Evolutionary conservation across 2,329 filamentous ascomycete genomes (phyloP).

Genomic region (Neopestalotiopsis sp.): DNA sequence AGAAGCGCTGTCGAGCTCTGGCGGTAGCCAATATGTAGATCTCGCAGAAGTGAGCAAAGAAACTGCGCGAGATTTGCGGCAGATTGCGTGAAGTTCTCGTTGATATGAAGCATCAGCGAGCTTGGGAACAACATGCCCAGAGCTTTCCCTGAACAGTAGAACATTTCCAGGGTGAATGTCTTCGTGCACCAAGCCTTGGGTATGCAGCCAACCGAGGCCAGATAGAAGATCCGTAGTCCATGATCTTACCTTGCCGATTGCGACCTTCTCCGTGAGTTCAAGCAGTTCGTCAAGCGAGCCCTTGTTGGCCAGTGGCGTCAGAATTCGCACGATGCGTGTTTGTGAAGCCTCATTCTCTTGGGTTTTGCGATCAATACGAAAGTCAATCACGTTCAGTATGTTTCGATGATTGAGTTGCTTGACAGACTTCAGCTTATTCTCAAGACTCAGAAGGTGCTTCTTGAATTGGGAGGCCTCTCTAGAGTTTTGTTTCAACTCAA

Average conservation of each 20-base stretch:
- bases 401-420: slow-evolving; percentile 79
- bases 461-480: slow-evolving; percentile 71
- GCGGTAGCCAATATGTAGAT: slow-evolving; percentile 83
- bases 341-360: slow-evolving; percentile 43
- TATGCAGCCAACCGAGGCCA: slow-evolving; percentile 85
- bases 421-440: slow-evolving; percentile 75
- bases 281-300: slow-evolving; percentile 84
- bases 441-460: slow-evolving; percentile 76
- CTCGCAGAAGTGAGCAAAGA: slow-evolving; percentile 65
- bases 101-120: slow-evolving; percentile 77
- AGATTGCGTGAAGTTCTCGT: slow-evolving; percentile 67
- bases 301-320: slow-evolving; percentile 80
- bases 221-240: slow-evolving; percentile 95
- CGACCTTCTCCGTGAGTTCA: slow-evolving; percentile 76
- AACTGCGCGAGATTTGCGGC: slow-evolving; percentile 55
- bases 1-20: slow-evolving; percentile 71
- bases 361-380: slow-evolving; percentile 70
- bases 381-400: slow-evolving; percentile 80
- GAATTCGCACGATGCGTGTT: slow-evolving; percentile 74
- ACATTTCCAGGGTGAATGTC: slow-evolving; percentile 82
- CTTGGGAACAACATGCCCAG: slow-evolving; percentile 74
- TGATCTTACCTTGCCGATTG: slow-evolving; percentile 76
- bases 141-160: slow-evolving; percentile 72
- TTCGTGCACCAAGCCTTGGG: slow-evolving; percentile 82
- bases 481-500: slow-evolving; percentile 60